Evolutionary conservation across 2,329 filamentous ascomycete species (phyloP).

Genomic region (Fusarium chlamydosporum): DNA sequence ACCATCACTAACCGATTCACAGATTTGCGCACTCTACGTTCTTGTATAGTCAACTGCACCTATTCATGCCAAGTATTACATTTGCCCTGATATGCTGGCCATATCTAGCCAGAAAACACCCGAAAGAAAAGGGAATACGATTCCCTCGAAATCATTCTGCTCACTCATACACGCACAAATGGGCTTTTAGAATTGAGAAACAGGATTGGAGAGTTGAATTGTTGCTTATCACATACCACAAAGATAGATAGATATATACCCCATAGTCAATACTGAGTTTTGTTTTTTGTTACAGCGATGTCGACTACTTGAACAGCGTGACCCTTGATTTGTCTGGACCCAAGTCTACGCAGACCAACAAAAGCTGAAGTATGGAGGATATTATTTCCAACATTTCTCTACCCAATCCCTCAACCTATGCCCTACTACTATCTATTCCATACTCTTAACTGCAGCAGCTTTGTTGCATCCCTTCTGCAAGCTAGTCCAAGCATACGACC

Average conservation of each 20-base stretch:
- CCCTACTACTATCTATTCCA: too few species aligned
- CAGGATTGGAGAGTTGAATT: background rate
- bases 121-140: background rate
- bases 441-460: background rate
- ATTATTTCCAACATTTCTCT: background rate
- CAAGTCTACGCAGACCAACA: too few species aligned
- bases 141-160: background rate
- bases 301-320: background rate
- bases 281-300: background rate
- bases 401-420: background rate
- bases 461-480: slow-evolving; percentile 6
- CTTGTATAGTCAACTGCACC: slow-evolving; percentile 56
- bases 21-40: slow-evolving; percentile 70
- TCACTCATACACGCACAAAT: background rate
- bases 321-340: too few species aligned
- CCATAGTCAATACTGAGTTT: slow-evolving; percentile 17
- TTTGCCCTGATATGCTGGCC: slow-evolving; percentile 14
- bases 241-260: slow-evolving; percentile 42
- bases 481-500: background rate
- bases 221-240: slow-evolving; percentile 1
- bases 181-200: slow-evolving; percentile 8
- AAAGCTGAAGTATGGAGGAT: too few species aligned
- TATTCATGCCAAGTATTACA: background rate
- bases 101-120: slow-evolving; percentile 2
- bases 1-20: slow-evolving; percentile 29